Base-by-base conservation (phyloP, 495 filamentous ascomycete species). In the Aspergillus ostianus region DNA sequence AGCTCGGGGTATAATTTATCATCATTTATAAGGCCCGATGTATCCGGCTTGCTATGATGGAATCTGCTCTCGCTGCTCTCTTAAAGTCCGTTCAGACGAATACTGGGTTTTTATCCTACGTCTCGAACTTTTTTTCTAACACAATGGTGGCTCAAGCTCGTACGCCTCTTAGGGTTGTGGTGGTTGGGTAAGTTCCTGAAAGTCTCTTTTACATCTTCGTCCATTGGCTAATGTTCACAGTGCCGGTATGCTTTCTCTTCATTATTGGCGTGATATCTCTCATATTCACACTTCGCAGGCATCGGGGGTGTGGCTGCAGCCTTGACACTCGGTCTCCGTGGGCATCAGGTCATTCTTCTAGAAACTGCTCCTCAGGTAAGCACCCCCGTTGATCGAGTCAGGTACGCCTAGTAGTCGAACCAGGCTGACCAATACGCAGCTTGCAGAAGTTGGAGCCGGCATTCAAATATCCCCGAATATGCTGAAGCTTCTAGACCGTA, bases 401-500 rank as follows among this genome's bases (percentile, higher is more conserved):
- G 20, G 26, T 17, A 23, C 0, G 1, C 29, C 0, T 49, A 0
- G 10, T 6, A 53, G 41, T 21, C 0, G 51, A 21, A 26, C 13
- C 29, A 19, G 56, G 57, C 62, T 63, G 63, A 64, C 46, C 26
- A 5, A 17, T 8, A 0, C 27, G 17, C 50, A 76, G 71, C 64
- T 76, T 46, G 77, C 77, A 62, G 85, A 88, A 70, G 87, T 92
- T 50, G 90, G 90, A 60, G 89, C 89, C 6, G 90, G 89, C 17
- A 90, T 93, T 62, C 89, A 93, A 70, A 81, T 92, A 15, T 87
- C 89, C 9, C 89, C 89, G 4, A 92, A 93, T 60, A 89, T 92
- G 77, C 76, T 85, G 27, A 82, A 85, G 2, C 82, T 93, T 26
- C 78, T 92, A 12, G 85, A 90, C 66, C 76, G 75, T 78, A 60